Evolutionary conservation across 495 filamentous ascomycete genomes (phyloP), one percentile per base, ranked within the genome.

Genomic region (Trichoderma parareesei): DNA sequence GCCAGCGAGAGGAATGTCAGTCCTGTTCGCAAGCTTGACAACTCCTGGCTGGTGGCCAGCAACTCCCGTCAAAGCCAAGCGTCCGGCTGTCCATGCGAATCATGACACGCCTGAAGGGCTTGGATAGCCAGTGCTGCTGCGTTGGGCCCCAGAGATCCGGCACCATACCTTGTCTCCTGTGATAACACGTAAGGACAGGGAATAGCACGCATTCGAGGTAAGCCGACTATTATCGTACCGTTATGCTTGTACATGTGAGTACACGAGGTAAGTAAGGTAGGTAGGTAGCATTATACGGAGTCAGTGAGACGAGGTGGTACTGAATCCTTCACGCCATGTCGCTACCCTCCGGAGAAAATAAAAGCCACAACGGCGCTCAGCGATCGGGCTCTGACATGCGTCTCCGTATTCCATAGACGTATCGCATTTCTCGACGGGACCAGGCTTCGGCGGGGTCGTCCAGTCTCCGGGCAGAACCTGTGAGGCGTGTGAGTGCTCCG

Each of bases 301-400:
- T 27, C 27, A 27, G 14, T 14, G 42, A 8, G 14, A 43, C 42
- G 8, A 43, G 42, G 42, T 43, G 42, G 42, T 43, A 9, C 42
- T 43, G 42, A 43, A 27, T 27, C 27, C 27, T 27, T 27, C 27
- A 27, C 27, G 44, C 16, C 53, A 33, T 57, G 27, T 57, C 53
- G 20, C 44, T 48, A 33, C 48, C 53, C 10, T 27, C 53, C 53
- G 53, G 53, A 57, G 53, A 57, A 57, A 57, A 57, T 27, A 27
- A 27, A 27, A 37, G 33, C 9, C 40, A 18, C 14, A 57, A 57
- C 35, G 53, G 53, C 16, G 53, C 53, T 57, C 53, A 57, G 53
- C 33, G 53, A 57, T 57, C 53, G 53, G 53, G 33, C 20, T 57
- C 48, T 55, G 48, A 55, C 48, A 55, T 55, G 48, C 48, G 48